phyloP scores from a whole-genome alignment of 441 rosid genomes.

The Corymbia citriodora region DNA sequence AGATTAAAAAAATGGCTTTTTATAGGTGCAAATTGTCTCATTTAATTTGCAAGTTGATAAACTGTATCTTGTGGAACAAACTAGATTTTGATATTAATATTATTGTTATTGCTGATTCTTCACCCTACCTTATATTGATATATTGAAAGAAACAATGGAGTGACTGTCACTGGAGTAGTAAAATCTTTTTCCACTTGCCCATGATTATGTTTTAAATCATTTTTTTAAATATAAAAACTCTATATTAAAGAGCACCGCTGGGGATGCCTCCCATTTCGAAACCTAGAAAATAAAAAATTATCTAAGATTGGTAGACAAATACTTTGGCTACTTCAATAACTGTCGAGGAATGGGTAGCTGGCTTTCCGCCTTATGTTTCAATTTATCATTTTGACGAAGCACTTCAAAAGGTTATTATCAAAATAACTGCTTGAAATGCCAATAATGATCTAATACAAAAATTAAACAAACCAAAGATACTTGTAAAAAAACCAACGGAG shows the following conservation, averaged over 20 bases:
- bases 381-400: not conserved
- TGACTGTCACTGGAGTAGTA: not conserved
- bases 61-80: not conserved
- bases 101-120: not conserved
- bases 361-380: not conserved
- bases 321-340: not conserved
- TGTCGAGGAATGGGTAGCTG: not conserved
- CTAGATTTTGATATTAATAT: not conserved
- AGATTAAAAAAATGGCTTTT: not conserved
- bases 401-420: not conserved
- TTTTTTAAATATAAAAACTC: not conserved
- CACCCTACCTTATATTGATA: not conserved
- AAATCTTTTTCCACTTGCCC: not conserved
- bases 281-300: not conserved
- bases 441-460: not conserved
- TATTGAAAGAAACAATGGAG: not conserved
- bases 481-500: not conserved
- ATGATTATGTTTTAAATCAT: not conserved
- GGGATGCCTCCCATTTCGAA: not conserved
- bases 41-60: not conserved
- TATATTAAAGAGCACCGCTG: not conserved
- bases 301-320: not conserved
- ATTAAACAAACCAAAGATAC: not conserved
- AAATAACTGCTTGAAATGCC: not conserved
- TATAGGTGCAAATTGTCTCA: not conserved